A percentile compares a stretch with the other conserved stretches of the same genome.
These are phyloP conservation scores for Colletotrichum sp. DNA, from an alignment of 2,329 filamentous ascomycete species.

Conservation along the genomic window DNA sequence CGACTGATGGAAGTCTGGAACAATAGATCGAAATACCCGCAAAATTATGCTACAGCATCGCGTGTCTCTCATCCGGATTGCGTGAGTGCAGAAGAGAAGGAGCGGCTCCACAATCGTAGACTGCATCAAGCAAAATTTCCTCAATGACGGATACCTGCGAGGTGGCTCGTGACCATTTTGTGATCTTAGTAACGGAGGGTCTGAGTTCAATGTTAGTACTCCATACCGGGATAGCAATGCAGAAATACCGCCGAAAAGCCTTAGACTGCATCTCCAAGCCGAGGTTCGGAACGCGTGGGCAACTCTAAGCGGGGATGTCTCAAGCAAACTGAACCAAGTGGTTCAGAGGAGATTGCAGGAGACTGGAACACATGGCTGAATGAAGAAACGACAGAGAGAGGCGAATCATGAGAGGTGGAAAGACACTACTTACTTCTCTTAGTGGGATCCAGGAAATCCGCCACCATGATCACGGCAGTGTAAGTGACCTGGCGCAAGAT, in stretches of 20 bases:
- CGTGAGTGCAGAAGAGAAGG: conserved; percentile 89
- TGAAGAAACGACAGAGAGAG: not conserved
- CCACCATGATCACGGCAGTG: conserved; percentile 89
- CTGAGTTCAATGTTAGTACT: conserved; percentile 23
- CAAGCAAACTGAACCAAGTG: not conserved
- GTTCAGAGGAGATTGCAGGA: not conserved
- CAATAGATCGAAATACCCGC: conserved; percentile 82
- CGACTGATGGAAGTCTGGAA: conserved; percentile 71
- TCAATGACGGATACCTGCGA: conserved; percentile 63
- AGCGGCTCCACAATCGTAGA: conserved; percentile 84
- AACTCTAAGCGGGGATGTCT: not conserved
- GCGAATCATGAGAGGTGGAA: not conserved
- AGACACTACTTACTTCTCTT: conserved; percentile 58
- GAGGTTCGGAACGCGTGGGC: not conserved
- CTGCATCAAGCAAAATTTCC: conserved; percentile 82
- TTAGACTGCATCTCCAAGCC: not conserved
- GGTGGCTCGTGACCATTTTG: conserved; percentile 31
- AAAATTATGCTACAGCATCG: conserved; percentile 86
- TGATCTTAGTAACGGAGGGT: conserved; percentile 34
- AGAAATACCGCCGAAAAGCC: not conserved
- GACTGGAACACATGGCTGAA: not conserved
- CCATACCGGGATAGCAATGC: not conserved
- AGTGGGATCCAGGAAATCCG: conserved; percentile 82
- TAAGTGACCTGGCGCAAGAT: conserved; percentile 92
- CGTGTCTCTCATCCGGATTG: conserved; percentile 87